Evolutionary conservation across 441 rosid genomes (phyloP), one percentile per base, ranked within the genome.

Genomic region (Cnidoscolus chayamansa): DNA sequence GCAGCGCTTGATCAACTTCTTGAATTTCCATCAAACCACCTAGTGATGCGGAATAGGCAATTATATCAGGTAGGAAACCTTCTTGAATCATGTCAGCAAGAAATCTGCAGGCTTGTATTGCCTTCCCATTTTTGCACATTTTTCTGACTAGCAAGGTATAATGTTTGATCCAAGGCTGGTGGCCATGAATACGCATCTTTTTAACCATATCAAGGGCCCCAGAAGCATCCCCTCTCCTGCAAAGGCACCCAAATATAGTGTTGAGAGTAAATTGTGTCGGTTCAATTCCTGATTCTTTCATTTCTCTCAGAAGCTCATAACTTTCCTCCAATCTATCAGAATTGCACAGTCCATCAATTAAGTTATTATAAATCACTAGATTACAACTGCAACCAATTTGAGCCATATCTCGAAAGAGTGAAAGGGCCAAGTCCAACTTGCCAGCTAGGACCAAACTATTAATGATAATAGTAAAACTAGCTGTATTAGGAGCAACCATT

Each of bases 151-250:
- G 89, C 67, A 73, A 79, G 73, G 91, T 88, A 65, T 89, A 82
- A 80, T 90, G 86, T 78, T 91, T 94, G 73, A 86, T 83, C 93
- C 93, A 94, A 30, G 98, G 97, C 78, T 85, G 83, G 53, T 85
- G 87, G 66, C 96, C 97, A 78, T 86, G 78, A 68, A 81, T 43
- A 37, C 92, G 90, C 98, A 94, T 90, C 74, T 76, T 82, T 81
- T 80, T 92, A 68, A 88, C 72, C 57, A 86, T 59, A 79, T 77
- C 84, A 51, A 89, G 74, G 67, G 98, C 90, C 79, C 90, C 90
- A 60, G 75, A 76, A 68, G 81, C 80, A 70, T 91, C 86, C 61
- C 73, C 79, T 81, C 72, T 90, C 74, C 74, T 83, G 84, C 97
- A 86, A 48, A 92, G 80, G 74, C 94, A 88, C 65, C 97, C 91